Evolutionary conservation across 1,284 basidiomycete species (phyloP), one percentile per base, ranked within the genome.

Genomic region (Agaricales sp.): DNA sequence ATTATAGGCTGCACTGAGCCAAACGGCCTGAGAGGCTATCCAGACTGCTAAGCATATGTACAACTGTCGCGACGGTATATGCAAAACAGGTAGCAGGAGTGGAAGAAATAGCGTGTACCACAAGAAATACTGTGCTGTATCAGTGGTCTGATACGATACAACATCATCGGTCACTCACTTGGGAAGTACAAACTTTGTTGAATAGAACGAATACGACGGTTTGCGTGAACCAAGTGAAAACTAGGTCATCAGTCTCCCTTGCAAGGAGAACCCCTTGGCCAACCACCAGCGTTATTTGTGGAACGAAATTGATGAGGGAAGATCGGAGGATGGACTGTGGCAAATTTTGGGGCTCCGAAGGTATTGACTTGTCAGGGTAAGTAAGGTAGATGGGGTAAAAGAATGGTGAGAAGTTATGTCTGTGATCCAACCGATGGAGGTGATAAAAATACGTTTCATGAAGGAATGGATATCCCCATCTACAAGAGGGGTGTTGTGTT

Each of bases 181-280:
- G 92, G 1, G 92, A 95, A 0, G 96, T 99, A 74, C 92, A 96
- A 41, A 99, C 96, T 68, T 97, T 96, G 67, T 99, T 99, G 73
- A 97, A 94, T 1, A 90, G 71, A 13, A 98, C 93, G 60, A 99
- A 99, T 0, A 79, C 69, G 44, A 80, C 75, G 0, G 96, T 99
- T 66, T 98, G 94, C 18, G 93, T 75, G 59, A 96, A 92, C 86
- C 88, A 94, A 2, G 89, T 77, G 54, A 93, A 85, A 2, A 82
- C 75, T 2, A 98, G 68, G 43, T 85, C 70, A 20, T 67, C 61
- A 46, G 62, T 67, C 41, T 65, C 66, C 48, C 73, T 68, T 4
- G 82, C 79, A 43, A 83, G 76, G 2, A 81, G 59, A 13, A 90
- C 61, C 1, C 92, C 91, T 3, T 81, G 67, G 1, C 79, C 77